A percentile compares a stretch with the other conserved stretches of the same genome.
These are phyloP conservation scores for Phytophthora rubi DNA, from an alignment of 352 stramenopile genomes.

Conservation along the genomic window DNA sequence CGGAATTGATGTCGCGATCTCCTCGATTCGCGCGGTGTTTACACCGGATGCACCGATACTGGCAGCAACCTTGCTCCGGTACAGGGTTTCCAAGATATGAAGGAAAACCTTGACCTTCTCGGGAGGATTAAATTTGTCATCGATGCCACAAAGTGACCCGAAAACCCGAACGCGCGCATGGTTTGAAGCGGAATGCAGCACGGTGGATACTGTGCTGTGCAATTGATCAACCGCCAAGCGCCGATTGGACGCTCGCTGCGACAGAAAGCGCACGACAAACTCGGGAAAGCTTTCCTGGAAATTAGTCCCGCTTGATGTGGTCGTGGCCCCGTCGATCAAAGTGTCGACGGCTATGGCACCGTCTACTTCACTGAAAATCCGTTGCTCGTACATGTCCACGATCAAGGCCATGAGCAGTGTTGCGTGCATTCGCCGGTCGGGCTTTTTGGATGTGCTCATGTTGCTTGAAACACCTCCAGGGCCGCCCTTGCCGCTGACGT, in stretches of 20 bases:
- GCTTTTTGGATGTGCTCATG: slow-evolving; percentile 47
- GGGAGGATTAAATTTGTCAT: slow-evolving; percentile 65
- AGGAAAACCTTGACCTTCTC: slow-evolving; percentile 77
- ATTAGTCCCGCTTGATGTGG: slow-evolving; percentile 18
- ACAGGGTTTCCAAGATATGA: slow-evolving; percentile 65
- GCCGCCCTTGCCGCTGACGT: slow-evolving; percentile 22
- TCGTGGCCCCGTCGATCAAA: slow-evolving; percentile 15
- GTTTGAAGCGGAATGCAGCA: slow-evolving; percentile 53
- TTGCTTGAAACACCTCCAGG: slow-evolving; percentile 12
- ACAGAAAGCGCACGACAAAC: slow-evolving; percentile 68
- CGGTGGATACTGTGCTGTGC: slow-evolving; percentile 53
- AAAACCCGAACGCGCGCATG: slow-evolving; percentile 68
- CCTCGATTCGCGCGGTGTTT: slow-evolving; percentile 35
- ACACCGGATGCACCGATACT: slow-evolving; percentile 23
- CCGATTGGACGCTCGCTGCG: slow-evolving; percentile 52
- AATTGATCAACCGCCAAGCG: slow-evolving; percentile 66
- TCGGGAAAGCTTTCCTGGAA: slow-evolving; percentile 73
- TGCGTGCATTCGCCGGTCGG: slow-evolving; percentile 74
- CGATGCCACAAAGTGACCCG: slow-evolving; percentile 63
- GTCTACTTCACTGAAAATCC: slow-evolving; percentile 49
- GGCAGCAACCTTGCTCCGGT: slow-evolving; percentile 57
- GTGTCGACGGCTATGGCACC: slow-evolving; percentile 26
- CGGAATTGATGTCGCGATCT: slow-evolving; percentile 25
- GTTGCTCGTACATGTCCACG: slow-evolving; percentile 79
- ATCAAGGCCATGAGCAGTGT: slow-evolving; percentile 73